Conservation (phyloP, 768 basidiomycete genomes). For the Russula foetens region DNA sequence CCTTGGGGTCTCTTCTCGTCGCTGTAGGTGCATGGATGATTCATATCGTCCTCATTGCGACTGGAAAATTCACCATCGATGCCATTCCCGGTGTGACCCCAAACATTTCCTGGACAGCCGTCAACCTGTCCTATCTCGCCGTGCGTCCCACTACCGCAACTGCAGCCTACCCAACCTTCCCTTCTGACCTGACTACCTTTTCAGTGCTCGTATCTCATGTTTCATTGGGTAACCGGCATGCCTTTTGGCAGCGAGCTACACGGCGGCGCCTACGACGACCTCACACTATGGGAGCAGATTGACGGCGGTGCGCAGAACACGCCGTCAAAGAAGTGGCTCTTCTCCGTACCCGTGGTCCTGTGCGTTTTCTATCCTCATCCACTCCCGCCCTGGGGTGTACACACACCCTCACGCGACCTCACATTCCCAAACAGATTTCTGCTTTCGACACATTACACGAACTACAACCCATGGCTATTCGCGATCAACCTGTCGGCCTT, state of each 20-base stretch:
- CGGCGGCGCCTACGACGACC: conserved; percentile 92
- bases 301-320: conserved; percentile 98
- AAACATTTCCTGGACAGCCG: conserved; percentile 91
- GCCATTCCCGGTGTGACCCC: conserved; percentile 91
- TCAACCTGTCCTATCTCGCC: conserved; percentile 83
- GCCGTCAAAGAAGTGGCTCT: conserved; percentile 95
- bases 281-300: conserved; percentile 99
- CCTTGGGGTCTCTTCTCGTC: not conserved
- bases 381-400: not conserved
- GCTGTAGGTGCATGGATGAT: conserved; percentile 91
- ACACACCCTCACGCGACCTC: conserved; percentile 17
- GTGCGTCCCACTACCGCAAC: conserved; percentile 42
- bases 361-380: conserved; percentile 34
- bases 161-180: not conserved
- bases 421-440: conserved; percentile 50
- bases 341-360: conserved; percentile 84
- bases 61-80: conserved; percentile 90
- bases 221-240: conserved; percentile 96
- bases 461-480: conserved; percentile 92
- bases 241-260: conserved; percentile 86
- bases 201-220: conserved; percentile 85
- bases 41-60: conserved; percentile 85
- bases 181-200: not conserved
- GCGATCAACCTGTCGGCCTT: conserved; percentile 80
- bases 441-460: conserved; percentile 95